Evolutionary conservation across 2,329 filamentous ascomycete genomes (phyloP).

Genomic region (Talaromyces funiculosus): DNA sequence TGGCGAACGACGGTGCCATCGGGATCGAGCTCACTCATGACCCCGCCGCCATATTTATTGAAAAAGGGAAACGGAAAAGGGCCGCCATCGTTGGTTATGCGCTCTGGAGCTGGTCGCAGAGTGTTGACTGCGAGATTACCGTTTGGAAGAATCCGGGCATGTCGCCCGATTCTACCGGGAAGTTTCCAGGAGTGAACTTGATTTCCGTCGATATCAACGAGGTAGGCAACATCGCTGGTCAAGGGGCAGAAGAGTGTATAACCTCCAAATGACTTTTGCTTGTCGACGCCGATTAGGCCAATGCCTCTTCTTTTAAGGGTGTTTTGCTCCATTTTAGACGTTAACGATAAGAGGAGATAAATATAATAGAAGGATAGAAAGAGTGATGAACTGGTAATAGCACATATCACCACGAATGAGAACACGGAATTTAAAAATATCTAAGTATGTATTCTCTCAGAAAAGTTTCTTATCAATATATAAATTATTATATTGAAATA

Average conservation of each 20-base stretch:
- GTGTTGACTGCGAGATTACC: constrained; percentile 43
- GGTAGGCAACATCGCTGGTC: constrained; percentile 36
- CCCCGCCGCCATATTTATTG: constrained; percentile 43
- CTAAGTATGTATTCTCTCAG: too few species aligned
- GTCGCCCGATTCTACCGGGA: constrained; percentile 38
- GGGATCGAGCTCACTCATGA: constrained; percentile 41
- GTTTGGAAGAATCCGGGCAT: constrained; percentile 41
- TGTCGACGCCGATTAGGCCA: constrained; percentile 37
- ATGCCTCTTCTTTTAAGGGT: constrained; percentile 39
- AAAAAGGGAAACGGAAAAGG: constrained; percentile 40
- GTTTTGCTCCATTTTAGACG: constrained; percentile 38
- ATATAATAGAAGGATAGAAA: too few species aligned
- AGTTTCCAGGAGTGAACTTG: constrained; percentile 43
- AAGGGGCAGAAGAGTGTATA: constrained; percentile 41
- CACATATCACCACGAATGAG: too few species aligned
- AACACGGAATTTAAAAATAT: too few species aligned
- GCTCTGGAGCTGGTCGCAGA: constrained; percentile 30
- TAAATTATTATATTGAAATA: too few species aligned
- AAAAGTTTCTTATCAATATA: too few species aligned
- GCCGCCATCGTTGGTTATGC: constrained; percentile 16
- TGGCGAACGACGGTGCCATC: constrained; percentile 36
- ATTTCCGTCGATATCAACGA: constrained; percentile 38
- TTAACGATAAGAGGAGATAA: too few species aligned
- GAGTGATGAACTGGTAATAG: too few species aligned
- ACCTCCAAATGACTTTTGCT: constrained; percentile 32